Evolutionary conservation across 169 alveolate species (phyloP).

Genomic region (Plasmodium knowlesi): DNA sequence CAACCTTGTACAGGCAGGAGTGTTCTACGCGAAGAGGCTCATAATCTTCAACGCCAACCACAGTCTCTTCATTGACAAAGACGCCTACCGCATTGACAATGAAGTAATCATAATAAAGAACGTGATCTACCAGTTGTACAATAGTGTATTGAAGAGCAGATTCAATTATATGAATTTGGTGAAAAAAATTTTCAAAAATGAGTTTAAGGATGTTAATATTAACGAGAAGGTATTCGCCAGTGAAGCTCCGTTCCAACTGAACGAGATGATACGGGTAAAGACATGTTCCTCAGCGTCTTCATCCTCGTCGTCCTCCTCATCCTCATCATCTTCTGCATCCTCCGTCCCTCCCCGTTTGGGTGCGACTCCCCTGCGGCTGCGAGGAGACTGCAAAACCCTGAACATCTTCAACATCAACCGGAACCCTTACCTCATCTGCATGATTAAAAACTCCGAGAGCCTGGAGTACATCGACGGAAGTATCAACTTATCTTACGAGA

Average conservation of each 20-base stretch:
- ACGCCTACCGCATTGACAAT: slow-evolving; percentile 56
- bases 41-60: slow-evolving; percentile 52
- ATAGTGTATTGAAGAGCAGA: slow-evolving; percentile 39
- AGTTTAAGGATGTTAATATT: slow-evolving; percentile 1
- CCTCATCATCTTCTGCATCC: neutral
- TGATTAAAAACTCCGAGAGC: slow-evolving; percentile 84
- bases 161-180: slow-evolving; percentile 64
- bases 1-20: slow-evolving; percentile 78
- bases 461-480: slow-evolving; percentile 85
- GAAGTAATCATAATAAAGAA: slow-evolving; percentile 69
- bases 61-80: slow-evolving; percentile 66
- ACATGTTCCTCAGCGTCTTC: slow-evolving; percentile 11
- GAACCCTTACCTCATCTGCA: slow-evolving; percentile 67
- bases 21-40: slow-evolving; percentile 72
- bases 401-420: slow-evolving; percentile 48
- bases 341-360: neutral
- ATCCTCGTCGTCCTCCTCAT: neutral
- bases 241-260: neutral
- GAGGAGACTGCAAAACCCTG: neutral
- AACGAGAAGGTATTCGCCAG: slow-evolving; percentile 58
- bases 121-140: slow-evolving; percentile 49
- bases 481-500: slow-evolving; percentile 79
- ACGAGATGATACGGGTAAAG: slow-evolving; percentile 9
- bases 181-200: neutral
- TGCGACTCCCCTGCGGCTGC: neutral